phyloP scores from a whole-genome alignment of 1,284 basidiomycete species.

The Rhodotorula mucilaginosa region DNA sequence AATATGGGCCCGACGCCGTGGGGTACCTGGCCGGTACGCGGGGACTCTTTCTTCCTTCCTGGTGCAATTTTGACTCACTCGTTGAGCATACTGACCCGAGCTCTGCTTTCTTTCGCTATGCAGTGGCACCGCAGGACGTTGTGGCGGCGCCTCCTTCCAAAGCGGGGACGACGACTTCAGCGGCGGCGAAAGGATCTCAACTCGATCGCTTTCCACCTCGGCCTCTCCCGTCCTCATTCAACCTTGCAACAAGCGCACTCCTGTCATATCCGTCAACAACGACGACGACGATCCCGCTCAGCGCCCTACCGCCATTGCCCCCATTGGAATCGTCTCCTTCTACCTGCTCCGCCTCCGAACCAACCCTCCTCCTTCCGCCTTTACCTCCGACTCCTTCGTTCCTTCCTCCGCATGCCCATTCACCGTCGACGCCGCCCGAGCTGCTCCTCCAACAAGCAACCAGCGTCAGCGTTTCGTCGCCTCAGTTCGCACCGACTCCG shows the following conservation, averaged over 20 bases:
- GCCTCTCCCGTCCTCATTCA: background rate
- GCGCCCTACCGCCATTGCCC: background rate
- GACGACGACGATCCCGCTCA: too few relatives aligned
- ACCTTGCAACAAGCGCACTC: background rate
- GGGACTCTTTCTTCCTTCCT: too few relatives aligned
- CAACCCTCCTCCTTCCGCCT: background rate
- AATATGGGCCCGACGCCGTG: slow-evolving; percentile 17
- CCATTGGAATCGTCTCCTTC: background rate
- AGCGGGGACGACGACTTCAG: background rate
- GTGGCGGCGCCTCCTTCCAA: too few relatives aligned
- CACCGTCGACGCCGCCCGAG: background rate
- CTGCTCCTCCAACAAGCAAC: background rate
- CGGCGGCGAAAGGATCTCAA: background rate
- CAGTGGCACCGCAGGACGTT: too few relatives aligned
- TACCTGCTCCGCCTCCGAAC: background rate
- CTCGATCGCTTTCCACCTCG: background rate
- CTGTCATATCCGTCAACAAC: too few relatives aligned
- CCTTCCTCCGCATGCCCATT: background rate
- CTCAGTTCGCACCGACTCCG: too few relatives aligned
- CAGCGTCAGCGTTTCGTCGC: too few relatives aligned
- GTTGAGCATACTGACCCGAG: too few relatives aligned
- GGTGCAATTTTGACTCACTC: background rate
- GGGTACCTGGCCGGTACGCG: slow-evolving; percentile 19
- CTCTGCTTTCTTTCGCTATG: too few relatives aligned
- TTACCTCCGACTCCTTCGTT: background rate